Base-by-base conservation (phyloP, 169 alveolate species). In the Cryptosporidium meleagridis region DNA sequence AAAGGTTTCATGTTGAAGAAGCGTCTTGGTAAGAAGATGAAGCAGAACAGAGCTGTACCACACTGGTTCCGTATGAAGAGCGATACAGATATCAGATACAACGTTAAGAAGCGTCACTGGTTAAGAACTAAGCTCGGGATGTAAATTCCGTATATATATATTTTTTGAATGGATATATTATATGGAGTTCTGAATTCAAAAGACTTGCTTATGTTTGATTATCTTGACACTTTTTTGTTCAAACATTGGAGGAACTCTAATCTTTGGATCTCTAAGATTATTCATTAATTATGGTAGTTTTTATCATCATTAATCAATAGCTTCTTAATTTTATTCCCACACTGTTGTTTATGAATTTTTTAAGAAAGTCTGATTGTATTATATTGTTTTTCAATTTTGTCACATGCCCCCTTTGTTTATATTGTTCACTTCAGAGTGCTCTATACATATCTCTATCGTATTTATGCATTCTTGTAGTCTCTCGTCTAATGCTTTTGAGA, bases 61-160 rank as follows among this genome's bases (percentile, higher is more conserved):
- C 94, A 95, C 92, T 95, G 97, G 97, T 92, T 89, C 91, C 94
- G 97, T 92, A 93, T 93, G 91, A 94, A 93, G 93, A 93, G 94
- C 41, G 95, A 94, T 85, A 93, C 93, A 61, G 93, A 92, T 44
- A 95, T 95, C 85, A 95, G 97, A 93, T 94, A 93, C 91, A 95
- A 95, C 91, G 92, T 95, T 21, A 95, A 95, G 92, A 94, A 95
- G 73, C 93, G 97, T 93, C 93, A 94, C 89, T 95, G 97, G 97
- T 93, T 96, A 91, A 95, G 97, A 95, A 95, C 97, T 65, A 95
- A 95, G 94, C 94, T 95, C 72, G 93, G 93, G 73, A 92, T 94
- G 73, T 80, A 80, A 65, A 26, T 35, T 31, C 72, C 10, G 51
- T 65, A 65, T 65, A 33, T 65, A 37, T 35, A 65, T 65, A 48